A percentile compares a stretch with the other conserved stretches of the same genome.
phyloP scores from a whole-genome alignment of 768 basidiomycete genomes.

The Suillus plorans region DNA sequence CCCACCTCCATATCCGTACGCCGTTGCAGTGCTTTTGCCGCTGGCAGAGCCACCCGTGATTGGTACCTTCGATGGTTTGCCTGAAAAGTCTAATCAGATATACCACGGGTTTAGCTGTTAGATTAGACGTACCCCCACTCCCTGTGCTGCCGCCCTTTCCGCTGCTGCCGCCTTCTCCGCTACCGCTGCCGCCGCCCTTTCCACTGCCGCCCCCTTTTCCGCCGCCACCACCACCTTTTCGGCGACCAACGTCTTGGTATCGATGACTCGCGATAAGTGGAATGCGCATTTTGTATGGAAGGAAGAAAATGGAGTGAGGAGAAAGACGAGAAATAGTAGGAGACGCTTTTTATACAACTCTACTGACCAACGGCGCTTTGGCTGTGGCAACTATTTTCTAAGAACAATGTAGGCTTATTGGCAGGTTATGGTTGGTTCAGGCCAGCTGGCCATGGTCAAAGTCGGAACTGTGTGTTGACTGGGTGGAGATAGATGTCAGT shows the following conservation, averaged over 20 bases:
- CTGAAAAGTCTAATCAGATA: not conserved
- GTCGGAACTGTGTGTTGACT: too few relatives aligned
- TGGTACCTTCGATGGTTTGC: slow-evolving; percentile 18
- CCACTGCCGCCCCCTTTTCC: slow-evolving; percentile 20
- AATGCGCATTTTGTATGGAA: slow-evolving; percentile 17
- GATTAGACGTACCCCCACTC: not conserved
- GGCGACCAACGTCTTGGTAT: slow-evolving; percentile 17
- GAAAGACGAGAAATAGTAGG: too few relatives aligned
- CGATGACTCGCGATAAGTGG: slow-evolving; percentile 15
- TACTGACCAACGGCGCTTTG: not conserved
- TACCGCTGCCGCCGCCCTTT: not conserved
- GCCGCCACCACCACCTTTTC: slow-evolving; percentile 34
- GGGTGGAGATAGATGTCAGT: not conserved
- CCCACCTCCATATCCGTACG: slow-evolving; percentile 37
- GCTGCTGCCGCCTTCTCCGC: too few relatives aligned
- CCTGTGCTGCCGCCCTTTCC: slow-evolving; percentile 6
- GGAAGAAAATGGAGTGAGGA: not conserved
- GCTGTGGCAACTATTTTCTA: not conserved
- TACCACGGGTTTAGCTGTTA: not conserved
- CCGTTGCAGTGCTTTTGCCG: slow-evolving; percentile 27
- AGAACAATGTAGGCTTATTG: not conserved
- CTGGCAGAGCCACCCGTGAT: slow-evolving; percentile 17
- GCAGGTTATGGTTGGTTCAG: not conserved
- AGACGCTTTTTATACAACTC: not conserved
- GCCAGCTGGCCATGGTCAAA: too few relatives aligned